A percentile compares a stretch with the other conserved stretches of the same genome.
phyloP scores from a whole-genome alignment of 1,284 basidiomycete genomes.

The Tremellales sp. region DNA sequence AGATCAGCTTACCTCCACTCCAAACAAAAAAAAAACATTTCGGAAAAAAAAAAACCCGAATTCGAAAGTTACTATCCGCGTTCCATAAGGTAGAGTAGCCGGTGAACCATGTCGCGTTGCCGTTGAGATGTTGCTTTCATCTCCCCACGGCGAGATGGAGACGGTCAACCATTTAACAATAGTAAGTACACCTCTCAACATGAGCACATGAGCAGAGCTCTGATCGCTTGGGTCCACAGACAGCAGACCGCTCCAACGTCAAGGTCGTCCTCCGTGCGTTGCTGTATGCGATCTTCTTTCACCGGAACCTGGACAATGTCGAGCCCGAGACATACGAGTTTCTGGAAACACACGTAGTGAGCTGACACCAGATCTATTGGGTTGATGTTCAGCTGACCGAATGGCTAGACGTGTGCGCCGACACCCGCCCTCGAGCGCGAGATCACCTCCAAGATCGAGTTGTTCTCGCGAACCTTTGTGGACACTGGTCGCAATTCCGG shows the following conservation, averaged over 20 bases:
- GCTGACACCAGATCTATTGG: slow-evolving; percentile 5
- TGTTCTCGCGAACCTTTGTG: slow-evolving; percentile 27
- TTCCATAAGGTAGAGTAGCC: too few relatives aligned
- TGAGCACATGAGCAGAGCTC: slow-evolving; percentile 2
- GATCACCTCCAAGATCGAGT: slow-evolving; percentile 29
- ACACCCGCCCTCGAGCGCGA: slow-evolving; percentile 26
- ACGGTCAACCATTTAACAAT: slow-evolving; percentile 23
- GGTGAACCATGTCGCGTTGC: too few relatives aligned
- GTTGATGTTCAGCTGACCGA: not conserved
- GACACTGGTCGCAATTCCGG: slow-evolving; percentile 19
- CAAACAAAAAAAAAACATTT: too few relatives aligned
- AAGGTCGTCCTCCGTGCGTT: slow-evolving; percentile 29
- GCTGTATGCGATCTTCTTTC: slow-evolving; percentile 42
- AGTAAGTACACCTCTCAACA: not conserved
- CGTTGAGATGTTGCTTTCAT: too few relatives aligned
- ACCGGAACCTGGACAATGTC: slow-evolving; percentile 32
- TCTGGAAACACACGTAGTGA: slow-evolving; percentile 38
- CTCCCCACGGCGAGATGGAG: slow-evolving; percentile 18
- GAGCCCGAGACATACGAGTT: slow-evolving; percentile 40
- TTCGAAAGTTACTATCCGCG: too few relatives aligned
- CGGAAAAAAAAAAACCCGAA: too few relatives aligned
- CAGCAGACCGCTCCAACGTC: slow-evolving; percentile 29
- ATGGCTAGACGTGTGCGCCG: slow-evolving; percentile 16
- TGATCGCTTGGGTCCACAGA: slow-evolving; percentile 12
- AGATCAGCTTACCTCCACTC: too few relatives aligned